These are phyloP conservation scores for Litchi chinensis DNA, from an alignment of 345 rosid genomes.

Conservation along the genomic window DNA sequence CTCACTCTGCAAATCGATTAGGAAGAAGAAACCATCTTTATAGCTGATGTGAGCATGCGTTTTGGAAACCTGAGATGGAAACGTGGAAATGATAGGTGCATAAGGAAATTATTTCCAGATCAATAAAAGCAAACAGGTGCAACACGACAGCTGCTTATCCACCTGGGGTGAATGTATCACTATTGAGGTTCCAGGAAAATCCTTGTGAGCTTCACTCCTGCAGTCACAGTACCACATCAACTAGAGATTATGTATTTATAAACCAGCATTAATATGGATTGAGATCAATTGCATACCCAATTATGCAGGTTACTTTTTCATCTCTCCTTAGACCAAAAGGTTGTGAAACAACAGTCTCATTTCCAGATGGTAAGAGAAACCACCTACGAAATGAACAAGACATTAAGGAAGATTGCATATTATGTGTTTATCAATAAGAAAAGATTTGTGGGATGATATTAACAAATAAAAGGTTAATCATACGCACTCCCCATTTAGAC, in stretches of 20 bases:
- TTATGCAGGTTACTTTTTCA: conserved; percentile 53
- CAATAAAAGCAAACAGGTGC: not conserved
- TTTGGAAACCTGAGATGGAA: conserved; percentile 59
- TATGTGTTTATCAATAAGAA: not conserved
- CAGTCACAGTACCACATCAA: conserved; percentile 15
- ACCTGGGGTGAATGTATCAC: conserved; percentile 70
- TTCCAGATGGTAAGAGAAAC: conserved; percentile 62
- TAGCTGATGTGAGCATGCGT: conserved; percentile 74
- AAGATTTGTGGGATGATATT: not conserved
- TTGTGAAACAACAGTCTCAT: conserved; percentile 41
- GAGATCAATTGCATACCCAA: conserved; percentile 56
- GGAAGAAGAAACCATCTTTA: conserved; percentile 71
- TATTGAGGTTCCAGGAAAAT: conserved; percentile 55
- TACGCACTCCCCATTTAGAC: conserved; percentile 81
- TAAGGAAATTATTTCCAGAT: not conserved
- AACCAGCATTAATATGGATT: not conserved
- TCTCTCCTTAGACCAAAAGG: conserved; percentile 57
- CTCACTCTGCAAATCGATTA: conserved; percentile 70
- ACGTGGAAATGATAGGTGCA: not conserved
- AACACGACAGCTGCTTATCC: not conserved
- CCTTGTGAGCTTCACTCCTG: conserved; percentile 61
- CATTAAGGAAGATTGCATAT: not conserved
- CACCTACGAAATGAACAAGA: conserved; percentile 50
- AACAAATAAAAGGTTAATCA: conserved; percentile 10
- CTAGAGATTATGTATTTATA: not conserved